Base-by-base conservation (phyloP, 257 asterid genomes). In the Gentiana straminea region DNA sequence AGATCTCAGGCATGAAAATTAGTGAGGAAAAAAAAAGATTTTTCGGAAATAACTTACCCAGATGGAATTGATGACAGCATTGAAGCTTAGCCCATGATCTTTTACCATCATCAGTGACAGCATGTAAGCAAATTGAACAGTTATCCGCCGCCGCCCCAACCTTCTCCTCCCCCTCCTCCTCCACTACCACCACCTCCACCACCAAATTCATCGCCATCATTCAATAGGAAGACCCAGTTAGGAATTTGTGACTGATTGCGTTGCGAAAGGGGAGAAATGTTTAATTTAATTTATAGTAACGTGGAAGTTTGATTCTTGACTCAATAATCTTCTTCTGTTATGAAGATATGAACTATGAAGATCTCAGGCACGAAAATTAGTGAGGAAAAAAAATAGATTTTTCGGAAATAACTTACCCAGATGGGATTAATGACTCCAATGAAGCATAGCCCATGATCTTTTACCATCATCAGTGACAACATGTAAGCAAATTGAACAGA, bases 31-130 rank as follows among this genome's bases (percentile, higher is more conserved):
- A 15, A 15, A 15, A 15, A 15, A 15, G 24, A 15, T 15, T 15
- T 15, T 15, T 15, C 24, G 24, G 24, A 15, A 15, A 15, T 15
- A 15, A 77, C 89, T 76, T 60, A 89, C 97, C 97, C 8, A 89
- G 95, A 65, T 89, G 97, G 70, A 89, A 89, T 80, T 77, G 83
- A 73, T 89, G 97, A 49, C 97, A 94, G 57, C 97, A 89, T 75
- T 81, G 97, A 64, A 89, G 97, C 83, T 83, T 86, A 13, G 97
- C 84, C 86, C 85, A 76, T 54, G 97, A 89, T 86, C 97, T 79
- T 63, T 72, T 84, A 57, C 95, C 95, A 69, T 67, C 72, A 70
- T 80, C 86, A 54, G 77, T 65, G 60, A 89, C 97, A 51, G 45
- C 73, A 24, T 89, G 95, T 68, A 89, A 72, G 60, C 97, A 89